These are phyloP conservation scores for Gentiana dahurica DNA, from an alignment of 257 asterid genomes.

Conservation along the genomic window DNA sequence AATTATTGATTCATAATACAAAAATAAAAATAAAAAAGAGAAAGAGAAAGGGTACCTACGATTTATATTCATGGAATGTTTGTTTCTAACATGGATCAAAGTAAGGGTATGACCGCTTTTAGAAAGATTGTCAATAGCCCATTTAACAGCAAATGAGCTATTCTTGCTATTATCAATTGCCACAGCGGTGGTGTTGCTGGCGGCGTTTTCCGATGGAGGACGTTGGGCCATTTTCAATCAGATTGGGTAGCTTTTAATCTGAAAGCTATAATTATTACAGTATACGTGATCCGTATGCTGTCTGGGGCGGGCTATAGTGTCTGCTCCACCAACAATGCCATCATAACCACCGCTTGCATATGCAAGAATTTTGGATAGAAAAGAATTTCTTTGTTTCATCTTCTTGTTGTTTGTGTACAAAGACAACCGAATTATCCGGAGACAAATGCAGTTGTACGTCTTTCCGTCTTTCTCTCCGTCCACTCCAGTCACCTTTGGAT, in stretches of 20 bases:
- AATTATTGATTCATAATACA: no score
- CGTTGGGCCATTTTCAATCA: slow-evolving; percentile 3
- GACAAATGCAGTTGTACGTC: no score
- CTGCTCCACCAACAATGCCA: not conserved
- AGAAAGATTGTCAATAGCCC: slow-evolving; percentile 56
- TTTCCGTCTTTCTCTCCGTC: no score
- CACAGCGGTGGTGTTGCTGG: slow-evolving; percentile 30
- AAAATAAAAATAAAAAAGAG: not conserved
- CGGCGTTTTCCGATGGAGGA: slow-evolving; percentile 1
- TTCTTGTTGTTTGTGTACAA: not conserved
- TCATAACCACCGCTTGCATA: slow-evolving; percentile 5
- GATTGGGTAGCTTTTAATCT: not conserved
- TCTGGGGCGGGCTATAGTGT: no score
- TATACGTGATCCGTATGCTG: no score
- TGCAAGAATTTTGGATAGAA: not conserved
- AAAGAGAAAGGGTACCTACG: slow-evolving; percentile 35
- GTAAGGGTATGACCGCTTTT: slow-evolving; percentile 18
- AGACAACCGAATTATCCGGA: not conserved
- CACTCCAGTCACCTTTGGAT: no score
- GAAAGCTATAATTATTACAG: no score
- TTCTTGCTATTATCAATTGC: slow-evolving; percentile 54
- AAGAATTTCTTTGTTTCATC: not conserved
- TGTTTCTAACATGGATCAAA: slow-evolving; percentile 45
- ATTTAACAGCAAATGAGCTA: slow-evolving; percentile 43
- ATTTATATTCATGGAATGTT: slow-evolving; percentile 20